Evolutionary conservation across 148 eudicot genomes (phyloP).

Genomic region (Cornus florida): DNA sequence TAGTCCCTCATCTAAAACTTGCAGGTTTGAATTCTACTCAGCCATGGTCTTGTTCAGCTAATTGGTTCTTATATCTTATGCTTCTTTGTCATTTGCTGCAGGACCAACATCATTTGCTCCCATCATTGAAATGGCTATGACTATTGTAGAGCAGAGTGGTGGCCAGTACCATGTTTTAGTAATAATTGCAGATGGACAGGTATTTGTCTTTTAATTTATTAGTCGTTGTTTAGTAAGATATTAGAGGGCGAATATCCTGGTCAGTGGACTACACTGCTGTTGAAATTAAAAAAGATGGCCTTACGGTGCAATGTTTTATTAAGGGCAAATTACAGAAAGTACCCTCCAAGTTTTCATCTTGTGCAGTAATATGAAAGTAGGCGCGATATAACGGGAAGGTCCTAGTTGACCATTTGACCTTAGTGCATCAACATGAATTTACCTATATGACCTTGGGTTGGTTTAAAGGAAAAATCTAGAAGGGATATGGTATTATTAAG

Average conservation of each 20-base stretch:
- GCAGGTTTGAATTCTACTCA: constrained; percentile 56
- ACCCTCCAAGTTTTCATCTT: too few relatives aligned
- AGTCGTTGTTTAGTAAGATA: neutral
- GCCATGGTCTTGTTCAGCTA: constrained; percentile 2
- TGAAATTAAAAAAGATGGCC: neutral
- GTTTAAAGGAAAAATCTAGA: too few relatives aligned
- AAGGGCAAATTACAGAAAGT: too few relatives aligned
- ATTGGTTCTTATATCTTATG: constrained; percentile 10
- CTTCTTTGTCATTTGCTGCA: constrained; percentile 24
- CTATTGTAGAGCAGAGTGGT: constrained; percentile 87
- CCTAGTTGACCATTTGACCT: too few relatives aligned
- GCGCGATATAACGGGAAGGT: too few relatives aligned
- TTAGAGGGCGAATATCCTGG: neutral
- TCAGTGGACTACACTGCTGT: neutral
- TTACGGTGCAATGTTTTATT: neutral
- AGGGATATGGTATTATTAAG: too few relatives aligned
- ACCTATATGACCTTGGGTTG: too few relatives aligned
- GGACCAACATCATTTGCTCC: constrained; percentile 99
- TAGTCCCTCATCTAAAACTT: constrained; percentile 71
- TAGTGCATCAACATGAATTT: too few relatives aligned
- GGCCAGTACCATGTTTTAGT: constrained; percentile 95
- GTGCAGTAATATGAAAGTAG: too few relatives aligned
- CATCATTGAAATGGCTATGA: constrained; percentile 86
- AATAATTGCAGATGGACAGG: constrained; percentile 99
- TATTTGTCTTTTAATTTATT: constrained; percentile 16